Evolutionary conservation across 2,329 filamentous ascomycete species (phyloP), one percentile per base, ranked within the genome.

Genomic region (Samsoniella hepiali): DNA sequence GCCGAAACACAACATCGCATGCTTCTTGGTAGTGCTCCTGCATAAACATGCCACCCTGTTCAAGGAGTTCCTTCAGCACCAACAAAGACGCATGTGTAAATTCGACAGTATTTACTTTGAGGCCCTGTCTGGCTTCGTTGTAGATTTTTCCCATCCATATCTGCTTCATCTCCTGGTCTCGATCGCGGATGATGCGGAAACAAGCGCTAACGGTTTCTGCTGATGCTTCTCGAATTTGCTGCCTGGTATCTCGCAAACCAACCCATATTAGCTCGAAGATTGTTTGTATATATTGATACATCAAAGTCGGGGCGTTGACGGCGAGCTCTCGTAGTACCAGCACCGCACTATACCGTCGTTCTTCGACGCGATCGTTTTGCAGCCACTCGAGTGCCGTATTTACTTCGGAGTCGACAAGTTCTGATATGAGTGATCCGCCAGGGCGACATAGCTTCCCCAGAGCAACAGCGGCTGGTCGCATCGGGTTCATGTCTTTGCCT

Each of bases 1-100:
- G 91, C 66, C 91, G 90, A 68, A 94, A 88, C 42, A 97, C 91
- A 67, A 95, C 93, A 66, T 99, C 95, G 74, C 94, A 98, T 11
- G 92, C 89, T 69, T 96, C 91, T 64, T 89, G 87, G 75, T 98
- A 99, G 72, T 93, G 88, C 45, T 93, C 91, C 71, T 97, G 93
- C 95, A 99, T 98, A 76, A 96, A 99, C 94, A 99, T 99, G 69
- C 93, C 93, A 60, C 95, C 95, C 74, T 97, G 94, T 67, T 95
- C 87, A 22, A 99, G 86, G 55, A 99, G 84, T 77, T 98, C 94
- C 74, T 94, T 96, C 70, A 98, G 84, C 1, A 96, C 93, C 27
- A 99, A 83, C 47, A 99, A 83, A 2, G 94, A 97, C n/a, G 92
- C 95, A 73, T 99, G 96, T 49, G 96, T 89, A 65, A 88, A 90